A percentile compares a stretch with the other conserved stretches of the same genome.
These are phyloP conservation scores for Pleurotus tuber-regium DNA, from an alignment of 768 basidiomycete species.

Conservation along the genomic window DNA sequence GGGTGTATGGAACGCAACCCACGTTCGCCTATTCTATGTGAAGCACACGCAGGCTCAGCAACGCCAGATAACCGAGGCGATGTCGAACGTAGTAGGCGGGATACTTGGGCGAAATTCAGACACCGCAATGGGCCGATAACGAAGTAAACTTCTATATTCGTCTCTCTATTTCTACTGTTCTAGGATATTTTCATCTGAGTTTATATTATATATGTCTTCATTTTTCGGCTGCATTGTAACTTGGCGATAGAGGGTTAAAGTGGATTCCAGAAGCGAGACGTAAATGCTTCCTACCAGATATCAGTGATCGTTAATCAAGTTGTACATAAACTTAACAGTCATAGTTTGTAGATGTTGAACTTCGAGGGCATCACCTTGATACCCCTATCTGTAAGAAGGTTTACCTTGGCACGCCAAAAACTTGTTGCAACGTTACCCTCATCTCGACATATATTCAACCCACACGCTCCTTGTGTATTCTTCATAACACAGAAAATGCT, in stretches of 20 bases:
- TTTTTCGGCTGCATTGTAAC: not conserved
- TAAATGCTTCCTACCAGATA: too few relatives aligned
- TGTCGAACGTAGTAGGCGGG: slow-evolving; percentile 80
- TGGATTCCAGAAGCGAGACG: too few relatives aligned
- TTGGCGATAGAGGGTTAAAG: too few relatives aligned
- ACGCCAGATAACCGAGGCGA: slow-evolving; percentile 73
- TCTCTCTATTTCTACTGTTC: too few relatives aligned
- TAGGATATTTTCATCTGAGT: too few relatives aligned
- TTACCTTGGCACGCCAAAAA: not conserved
- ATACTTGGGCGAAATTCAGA: slow-evolving; percentile 56
- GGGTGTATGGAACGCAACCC: slow-evolving; percentile 89
- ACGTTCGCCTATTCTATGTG: slow-evolving; percentile 86
- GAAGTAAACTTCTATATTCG: not conserved
- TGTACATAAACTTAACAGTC: too few relatives aligned
- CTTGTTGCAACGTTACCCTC: not conserved
- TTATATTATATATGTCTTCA: not conserved
- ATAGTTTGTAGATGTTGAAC: not conserved
- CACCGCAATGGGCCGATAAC: slow-evolving; percentile 16
- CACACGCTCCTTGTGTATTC: not conserved
- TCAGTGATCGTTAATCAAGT: too few relatives aligned
- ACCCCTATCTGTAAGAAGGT: not conserved
- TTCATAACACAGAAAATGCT: not conserved
- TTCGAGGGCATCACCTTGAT: not conserved
- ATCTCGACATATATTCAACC: not conserved
- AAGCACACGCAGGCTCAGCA: slow-evolving; percentile 75